Conservation (phyloP, 805 yeast genomes). For the Kazachstania africana region DNA sequence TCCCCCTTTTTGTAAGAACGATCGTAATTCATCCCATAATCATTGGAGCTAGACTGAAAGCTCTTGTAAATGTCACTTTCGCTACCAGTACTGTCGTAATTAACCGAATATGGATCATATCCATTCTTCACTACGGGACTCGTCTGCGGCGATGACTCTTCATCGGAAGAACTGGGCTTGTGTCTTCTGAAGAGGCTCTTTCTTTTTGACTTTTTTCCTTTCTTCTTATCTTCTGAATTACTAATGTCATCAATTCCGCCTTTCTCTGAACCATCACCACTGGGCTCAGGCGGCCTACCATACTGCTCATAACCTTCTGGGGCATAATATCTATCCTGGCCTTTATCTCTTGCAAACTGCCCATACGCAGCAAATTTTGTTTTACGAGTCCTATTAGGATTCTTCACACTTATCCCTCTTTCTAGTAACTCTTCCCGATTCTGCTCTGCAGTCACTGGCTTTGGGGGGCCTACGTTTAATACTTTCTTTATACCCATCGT, state of each 20-base stretch:
- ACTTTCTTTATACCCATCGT: conserved; percentile 39
- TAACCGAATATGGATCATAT: conserved; percentile 8
- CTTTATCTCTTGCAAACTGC: conserved; percentile 33
- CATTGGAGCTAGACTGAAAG: background rate
- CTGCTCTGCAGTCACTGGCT: conserved; percentile 33
- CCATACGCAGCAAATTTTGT: conserved; percentile 39
- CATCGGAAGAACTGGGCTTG: conserved; percentile 1
- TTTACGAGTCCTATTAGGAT: conserved; percentile 25
- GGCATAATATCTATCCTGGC: conserved; percentile 27
- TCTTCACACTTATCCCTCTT: conserved; percentile 33
- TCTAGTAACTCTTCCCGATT: conserved; percentile 32
- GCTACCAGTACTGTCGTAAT: background rate
- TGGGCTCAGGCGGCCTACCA: conserved; percentile 9
- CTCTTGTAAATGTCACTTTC: conserved; percentile 1
- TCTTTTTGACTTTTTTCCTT: conserved; percentile 7
- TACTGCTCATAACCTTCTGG: conserved; percentile 30
- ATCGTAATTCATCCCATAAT: too few relatives aligned
- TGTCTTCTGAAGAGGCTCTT: conserved; percentile 7
- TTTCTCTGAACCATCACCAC: background rate
- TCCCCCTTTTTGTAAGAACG: too few relatives aligned
- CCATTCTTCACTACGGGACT: background rate
- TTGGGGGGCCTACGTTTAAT: conserved; percentile 35
- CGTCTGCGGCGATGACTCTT: background rate
- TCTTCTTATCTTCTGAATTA: conserved; percentile 3
- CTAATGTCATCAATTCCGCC: too few relatives aligned